These are phyloP conservation scores for Magnaporthiopsis incrustans DNA, from an alignment of 2,329 filamentous ascomycete species.

Conservation along the genomic window DNA sequence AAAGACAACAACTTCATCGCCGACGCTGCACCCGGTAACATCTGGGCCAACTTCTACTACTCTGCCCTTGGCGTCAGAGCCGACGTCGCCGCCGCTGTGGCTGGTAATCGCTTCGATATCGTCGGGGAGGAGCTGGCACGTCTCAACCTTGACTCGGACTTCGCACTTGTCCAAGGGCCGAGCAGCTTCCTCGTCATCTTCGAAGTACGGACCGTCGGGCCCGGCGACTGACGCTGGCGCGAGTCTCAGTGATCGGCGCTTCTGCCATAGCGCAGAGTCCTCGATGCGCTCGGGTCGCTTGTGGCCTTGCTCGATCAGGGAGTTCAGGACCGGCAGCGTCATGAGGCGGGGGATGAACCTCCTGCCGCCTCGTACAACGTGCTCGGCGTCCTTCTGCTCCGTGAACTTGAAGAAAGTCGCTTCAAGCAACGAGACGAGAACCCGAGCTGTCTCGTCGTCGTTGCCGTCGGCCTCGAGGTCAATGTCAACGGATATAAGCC, in stretches of 20 bases:
- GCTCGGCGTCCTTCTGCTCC: conserved; percentile 27
- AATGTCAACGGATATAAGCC: conserved; percentile 36
- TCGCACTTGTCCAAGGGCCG: conserved; percentile 21
- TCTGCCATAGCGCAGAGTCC: conserved; percentile 1
- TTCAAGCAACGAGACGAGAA: not conserved
- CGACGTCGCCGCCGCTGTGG: conserved; percentile 8
- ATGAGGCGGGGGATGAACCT: conserved; percentile 33
- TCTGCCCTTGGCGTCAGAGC: conserved; percentile 30
- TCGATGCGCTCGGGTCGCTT: conserved; percentile 6
- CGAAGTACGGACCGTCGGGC: conserved; percentile 14
- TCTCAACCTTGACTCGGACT: conserved; percentile 31
- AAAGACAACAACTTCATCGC: conserved; percentile 35
- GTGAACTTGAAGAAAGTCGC: conserved; percentile 11
- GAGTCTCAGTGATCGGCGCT: conserved; percentile 11
- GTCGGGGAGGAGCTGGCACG: conserved; percentile 24
- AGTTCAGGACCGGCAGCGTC: conserved; percentile 32
- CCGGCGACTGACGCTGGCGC: conserved; percentile 10
- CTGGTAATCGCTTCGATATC: conserved; percentile 26
- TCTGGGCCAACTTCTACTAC: conserved; percentile 26
- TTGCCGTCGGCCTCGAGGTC: conserved; percentile 1
- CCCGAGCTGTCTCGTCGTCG: not conserved
- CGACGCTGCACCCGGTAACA: conserved; percentile 23
- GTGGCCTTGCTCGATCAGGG: conserved; percentile 30
- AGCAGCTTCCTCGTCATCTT: conserved; percentile 8
- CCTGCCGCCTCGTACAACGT: conserved; percentile 12